Conservation (phyloP, 257 asterid genomes). For the Galeopsis tetrahit region DNA sequence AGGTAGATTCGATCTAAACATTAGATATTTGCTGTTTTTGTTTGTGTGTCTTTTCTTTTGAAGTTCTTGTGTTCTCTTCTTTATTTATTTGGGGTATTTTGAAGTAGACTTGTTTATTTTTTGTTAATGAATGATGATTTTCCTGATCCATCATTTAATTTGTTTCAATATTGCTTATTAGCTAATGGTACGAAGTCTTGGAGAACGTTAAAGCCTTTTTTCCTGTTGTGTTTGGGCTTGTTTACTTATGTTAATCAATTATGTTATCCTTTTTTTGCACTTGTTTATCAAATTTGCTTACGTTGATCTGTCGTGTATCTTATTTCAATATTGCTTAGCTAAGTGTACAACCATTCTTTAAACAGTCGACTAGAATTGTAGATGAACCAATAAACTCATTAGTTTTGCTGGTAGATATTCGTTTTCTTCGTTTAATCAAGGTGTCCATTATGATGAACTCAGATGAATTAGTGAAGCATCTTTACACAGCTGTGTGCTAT, state of each 20-base stretch:
- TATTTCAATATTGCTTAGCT: conserved; percentile 13
- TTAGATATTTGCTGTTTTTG: conserved; percentile 29
- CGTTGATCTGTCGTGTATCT: not conserved
- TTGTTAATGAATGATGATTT: conserved; percentile 24
- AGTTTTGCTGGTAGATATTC: not conserved
- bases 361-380: not conserved
- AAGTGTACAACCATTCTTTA: not conserved
- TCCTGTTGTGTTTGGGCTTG: not conserved
- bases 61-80: conserved; percentile 35
- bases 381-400: conserved; percentile 6
- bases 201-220: not conserved
- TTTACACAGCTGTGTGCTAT: not conserved
- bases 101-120: conserved; percentile 29
- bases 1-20: conserved; percentile 58
- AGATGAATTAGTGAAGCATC: conserved; percentile 1
- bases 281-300: not conserved
- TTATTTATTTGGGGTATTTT: conserved; percentile 29
- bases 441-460: not conserved
- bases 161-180: conserved; percentile 27
- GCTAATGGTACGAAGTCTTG: not conserved
- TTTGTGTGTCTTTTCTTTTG: conserved; percentile 30
- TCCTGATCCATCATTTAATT: conserved; percentile 17
- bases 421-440: conserved; percentile 9
- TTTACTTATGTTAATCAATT: not conserved
- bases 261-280: not conserved